phyloP scores from a whole-genome alignment of 2,329 filamentous ascomycete genomes.

The Colletotrichum sojae region DNA sequence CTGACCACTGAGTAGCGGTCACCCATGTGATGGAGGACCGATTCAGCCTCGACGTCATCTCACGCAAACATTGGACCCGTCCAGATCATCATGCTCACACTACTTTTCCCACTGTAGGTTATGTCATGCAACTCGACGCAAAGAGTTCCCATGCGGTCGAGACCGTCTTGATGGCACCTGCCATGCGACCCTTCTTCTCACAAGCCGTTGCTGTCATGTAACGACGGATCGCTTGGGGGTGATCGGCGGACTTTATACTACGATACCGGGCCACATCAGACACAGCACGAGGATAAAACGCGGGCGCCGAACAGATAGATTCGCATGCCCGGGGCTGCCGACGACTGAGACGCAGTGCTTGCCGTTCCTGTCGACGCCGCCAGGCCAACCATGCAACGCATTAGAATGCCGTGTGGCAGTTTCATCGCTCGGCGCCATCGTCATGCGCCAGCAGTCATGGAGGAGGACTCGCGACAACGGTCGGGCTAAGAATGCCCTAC shows the following conservation, averaged over 20 bases:
- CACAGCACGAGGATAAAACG: accelerated
- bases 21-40: constrained; percentile 20
- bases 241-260: neutral
- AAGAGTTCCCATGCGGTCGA: constrained; percentile 31
- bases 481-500: neutral
- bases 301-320: neutral
- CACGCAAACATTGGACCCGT: neutral
- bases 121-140: constrained; percentile 31
- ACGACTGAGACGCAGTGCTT: constrained; percentile 9
- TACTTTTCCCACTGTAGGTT: neutral
- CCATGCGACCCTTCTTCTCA: constrained; percentile 13
- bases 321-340: neutral
- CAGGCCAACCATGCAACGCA: constrained; percentile 16
- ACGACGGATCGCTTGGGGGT: neutral
- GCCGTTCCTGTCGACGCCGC: neutral
- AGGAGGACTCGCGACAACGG: neutral
- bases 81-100: constrained; percentile 22
- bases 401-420: constrained; percentile 10
- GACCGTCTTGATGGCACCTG: constrained; percentile 23
- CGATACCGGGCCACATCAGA: neutral
- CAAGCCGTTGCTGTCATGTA: constrained; percentile 28
- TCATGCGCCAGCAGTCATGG: constrained; percentile 15
- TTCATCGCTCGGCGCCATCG: constrained; percentile 8
- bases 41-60: constrained; percentile 7
- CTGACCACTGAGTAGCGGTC: constrained; percentile 32